phyloP scores from a whole-genome alignment of 2,329 filamentous ascomycete species.

The Penicillium crustosum region DNA sequence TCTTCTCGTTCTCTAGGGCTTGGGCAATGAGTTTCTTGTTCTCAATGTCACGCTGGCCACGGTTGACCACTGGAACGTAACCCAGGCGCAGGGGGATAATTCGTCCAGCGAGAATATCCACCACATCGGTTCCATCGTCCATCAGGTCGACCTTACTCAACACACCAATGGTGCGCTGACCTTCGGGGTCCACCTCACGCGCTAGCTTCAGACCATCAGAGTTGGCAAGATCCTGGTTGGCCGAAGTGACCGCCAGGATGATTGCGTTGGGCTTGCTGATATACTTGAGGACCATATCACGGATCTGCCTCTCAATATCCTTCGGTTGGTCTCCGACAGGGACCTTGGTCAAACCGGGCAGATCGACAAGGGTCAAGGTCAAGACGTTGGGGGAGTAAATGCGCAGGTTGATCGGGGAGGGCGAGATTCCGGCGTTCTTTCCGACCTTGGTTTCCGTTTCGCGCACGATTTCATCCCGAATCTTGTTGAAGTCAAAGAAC shows the following conservation, averaged over 20 bases:
- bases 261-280: conserved; percentile 99
- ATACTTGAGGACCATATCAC: conserved; percentile 97
- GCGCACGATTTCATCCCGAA: conserved; percentile 92
- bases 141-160: conserved; percentile 98
- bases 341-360: conserved; percentile 94
- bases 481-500: conserved; percentile 97
- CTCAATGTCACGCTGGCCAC: conserved; percentile 96
- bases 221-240: conserved; percentile 97
- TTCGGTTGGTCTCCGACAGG: conserved; percentile 94
- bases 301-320: conserved; percentile 95
- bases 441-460: conserved; percentile 97
- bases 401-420: conserved; percentile 92
- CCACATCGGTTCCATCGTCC: conserved; percentile 97
- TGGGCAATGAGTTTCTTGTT: conserved; percentile 93
- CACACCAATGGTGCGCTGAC: conserved; percentile 96
- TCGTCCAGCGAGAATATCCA: conserved; percentile 95
- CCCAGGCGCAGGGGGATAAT: conserved; percentile 93
- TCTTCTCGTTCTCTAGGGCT: conserved; percentile 89
- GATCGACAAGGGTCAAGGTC: conserved; percentile 91
- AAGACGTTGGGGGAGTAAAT: conserved; percentile 99
- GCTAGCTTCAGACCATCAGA: conserved; percentile 96
- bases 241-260: conserved; percentile 91
- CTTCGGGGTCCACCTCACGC: conserved; percentile 93
- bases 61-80: conserved; percentile 96
- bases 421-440: conserved; percentile 92